Conservation (phyloP, 2,329 filamentous ascomycete species). For the Venturia effusa region DNA sequence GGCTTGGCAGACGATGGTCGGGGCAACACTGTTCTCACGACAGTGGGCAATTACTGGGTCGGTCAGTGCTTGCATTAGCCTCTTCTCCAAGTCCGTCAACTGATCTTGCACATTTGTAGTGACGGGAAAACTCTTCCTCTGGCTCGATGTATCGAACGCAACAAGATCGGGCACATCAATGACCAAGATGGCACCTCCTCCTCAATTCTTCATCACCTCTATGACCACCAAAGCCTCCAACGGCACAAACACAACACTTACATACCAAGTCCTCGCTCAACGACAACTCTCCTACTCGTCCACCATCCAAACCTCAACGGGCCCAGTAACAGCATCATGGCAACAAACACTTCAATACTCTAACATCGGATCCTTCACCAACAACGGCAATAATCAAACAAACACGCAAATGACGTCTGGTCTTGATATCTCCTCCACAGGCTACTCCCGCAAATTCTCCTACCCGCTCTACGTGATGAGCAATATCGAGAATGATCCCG, state of each 20-base stretch:
- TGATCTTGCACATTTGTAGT: constrained; percentile 27
- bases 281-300: neutral
- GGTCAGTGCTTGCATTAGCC: neutral
- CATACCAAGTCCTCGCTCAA: constrained; percentile 38
- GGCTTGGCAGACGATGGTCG: constrained; percentile 44
- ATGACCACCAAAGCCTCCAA: constrained; percentile 21
- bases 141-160: constrained; percentile 18
- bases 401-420: constrained; percentile 43
- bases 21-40: constrained; percentile 29
- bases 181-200: constrained; percentile 34
- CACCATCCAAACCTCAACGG: constrained; percentile 22
- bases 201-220: constrained; percentile 33
- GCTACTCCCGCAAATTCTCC: constrained; percentile 35
- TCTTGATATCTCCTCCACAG: constrained; percentile 25
- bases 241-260: constrained; percentile 48
- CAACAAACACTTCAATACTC: constrained; percentile 45
- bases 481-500: constrained; percentile 32
- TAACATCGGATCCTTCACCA: constrained; percentile 44
- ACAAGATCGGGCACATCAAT: constrained; percentile 41
- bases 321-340: constrained; percentile 40
- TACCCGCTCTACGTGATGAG: constrained; percentile 53
- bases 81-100: neutral
- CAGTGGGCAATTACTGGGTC: constrained; percentile 58
- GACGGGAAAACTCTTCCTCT: constrained; percentile 61
- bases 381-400: constrained; percentile 43